phyloP scores from a whole-genome alignment of 176 grass and related monocot species.

The Aegilops tauschii region DNA sequence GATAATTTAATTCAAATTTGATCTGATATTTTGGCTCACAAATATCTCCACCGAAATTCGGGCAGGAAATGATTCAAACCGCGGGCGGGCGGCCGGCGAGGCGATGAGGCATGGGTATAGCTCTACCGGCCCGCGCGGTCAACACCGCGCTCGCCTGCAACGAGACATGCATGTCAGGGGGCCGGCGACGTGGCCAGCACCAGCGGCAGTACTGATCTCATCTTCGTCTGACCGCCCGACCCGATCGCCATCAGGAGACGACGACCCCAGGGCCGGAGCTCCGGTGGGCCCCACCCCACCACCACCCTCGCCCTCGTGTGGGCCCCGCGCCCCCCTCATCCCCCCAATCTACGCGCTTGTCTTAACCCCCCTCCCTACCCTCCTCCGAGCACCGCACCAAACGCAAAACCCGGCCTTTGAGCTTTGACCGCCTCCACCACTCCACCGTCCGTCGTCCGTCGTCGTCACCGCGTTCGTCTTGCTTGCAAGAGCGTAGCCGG shows the following conservation, averaged over 20 bases:
- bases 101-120: neutral
- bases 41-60: neutral
- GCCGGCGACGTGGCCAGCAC: constrained; percentile 40
- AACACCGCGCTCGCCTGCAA: constrained; percentile 13
- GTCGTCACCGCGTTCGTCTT: neutral
- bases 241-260: constrained; percentile 1
- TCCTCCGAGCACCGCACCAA: constrained; percentile 6
- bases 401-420: constrained; percentile 33
- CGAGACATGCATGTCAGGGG: constrained; percentile 48
- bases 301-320: neutral
- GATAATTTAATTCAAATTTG: neutral
- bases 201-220: constrained; percentile 5
- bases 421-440: constrained; percentile 29
- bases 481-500: too few relatives aligned
- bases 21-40: neutral
- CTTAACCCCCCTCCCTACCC: constrained; percentile 34
- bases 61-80: neutral
- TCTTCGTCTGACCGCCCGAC: neutral
- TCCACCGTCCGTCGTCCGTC: neutral
- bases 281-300: constrained; percentile 5
- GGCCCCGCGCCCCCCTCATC: neutral
- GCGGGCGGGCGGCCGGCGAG: too few relatives aligned
- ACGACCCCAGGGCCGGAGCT: neutral
- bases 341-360: constrained; percentile 52
- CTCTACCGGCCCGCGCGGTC: neutral